phyloP scores from a whole-genome alignment of 306 rosid genomes.

The Delonix regia region DNA sequence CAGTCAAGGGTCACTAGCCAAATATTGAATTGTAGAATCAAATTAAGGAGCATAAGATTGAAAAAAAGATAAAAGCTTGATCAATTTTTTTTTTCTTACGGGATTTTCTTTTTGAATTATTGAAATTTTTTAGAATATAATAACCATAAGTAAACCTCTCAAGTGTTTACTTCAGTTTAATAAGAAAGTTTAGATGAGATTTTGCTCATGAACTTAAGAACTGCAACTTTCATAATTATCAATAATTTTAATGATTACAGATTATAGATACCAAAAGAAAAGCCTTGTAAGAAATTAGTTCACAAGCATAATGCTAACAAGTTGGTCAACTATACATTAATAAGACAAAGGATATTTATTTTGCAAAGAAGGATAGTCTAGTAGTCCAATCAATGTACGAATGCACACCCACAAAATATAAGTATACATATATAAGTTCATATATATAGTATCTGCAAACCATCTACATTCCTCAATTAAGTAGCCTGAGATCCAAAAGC shows the following conservation, averaged over 20 bases:
- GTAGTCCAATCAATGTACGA: background rate
- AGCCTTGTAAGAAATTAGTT: background rate
- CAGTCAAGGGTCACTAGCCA: background rate
- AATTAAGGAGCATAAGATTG: background rate
- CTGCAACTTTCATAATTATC: background rate
- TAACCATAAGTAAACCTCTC: background rate
- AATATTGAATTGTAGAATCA: background rate
- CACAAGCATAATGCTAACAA: conserved; percentile 2
- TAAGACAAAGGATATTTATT: background rate
- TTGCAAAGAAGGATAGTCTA: background rate
- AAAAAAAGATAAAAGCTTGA: background rate
- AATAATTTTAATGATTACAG: background rate
- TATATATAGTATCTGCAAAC: background rate
- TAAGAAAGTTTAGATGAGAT: background rate
- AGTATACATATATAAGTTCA: background rate
- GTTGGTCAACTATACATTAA: background rate
- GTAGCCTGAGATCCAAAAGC: background rate
- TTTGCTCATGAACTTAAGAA: background rate
- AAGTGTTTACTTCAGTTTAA: background rate
- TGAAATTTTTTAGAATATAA: background rate
- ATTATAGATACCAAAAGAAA: background rate
- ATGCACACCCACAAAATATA: background rate
- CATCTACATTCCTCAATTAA: background rate
- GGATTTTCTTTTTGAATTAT: background rate
- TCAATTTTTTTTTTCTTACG: background rate